Base-by-base conservation (phyloP, 1,284 basidiomycete species). In the Hemileia vastatrix region DNA sequence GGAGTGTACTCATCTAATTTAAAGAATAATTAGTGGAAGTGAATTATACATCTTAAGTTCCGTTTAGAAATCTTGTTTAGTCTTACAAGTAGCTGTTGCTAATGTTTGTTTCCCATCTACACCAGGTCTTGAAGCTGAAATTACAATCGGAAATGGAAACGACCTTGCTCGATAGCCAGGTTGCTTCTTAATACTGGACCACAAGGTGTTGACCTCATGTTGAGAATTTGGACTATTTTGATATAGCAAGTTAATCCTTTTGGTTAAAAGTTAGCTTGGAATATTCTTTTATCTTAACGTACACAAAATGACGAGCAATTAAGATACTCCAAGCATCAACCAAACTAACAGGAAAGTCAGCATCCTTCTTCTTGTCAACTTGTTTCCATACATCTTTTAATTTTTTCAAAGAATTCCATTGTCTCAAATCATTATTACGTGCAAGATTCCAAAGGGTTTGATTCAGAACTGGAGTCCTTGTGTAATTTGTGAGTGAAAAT, bases 241-340 rank as follows among this genome's bases (percentile, higher is more conserved):
- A n/a, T n/a, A n/a, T n/a, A n/a, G n/a, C n/a, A n/a, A n/a, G n/a
- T n/a, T n/a, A n/a, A n/a, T n/a, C n/a, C n/a, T n/a, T n/a, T n/a
- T n/a, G n/a, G n/a, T n/a, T n/a, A n/a, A n/a, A n/a, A n/a, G n/a
- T n/a, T n/a, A n/a, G n/a, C n/a, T n/a, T n/a, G n/a, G n/a, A n/a
- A n/a, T n/a, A n/a, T n/a, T n/a, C n/a, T n/a, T n/a, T n/a, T n/a
- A n/a, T n/a, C n/a, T n/a, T n/a, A 15, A 61, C 60, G 55, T 33
- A 63, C 60, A 63, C 51, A 27, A 56, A 63, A 55, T 56, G 53
- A 18, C 54, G 27, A 15, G 60, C 55, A 21, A 63, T n/a, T 24
- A 63, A 23, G 50, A 53, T 47, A n/a, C 60, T 54, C 60, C 60
- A 63, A 23, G 40, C 53, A 50, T 63, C 60, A 11, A 63, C 54